Evolutionary conservation across 1,284 basidiomycete species (phyloP), one percentile per base, ranked within the genome.

Genomic region (Mycosarcoma mackinlayi): DNA sequence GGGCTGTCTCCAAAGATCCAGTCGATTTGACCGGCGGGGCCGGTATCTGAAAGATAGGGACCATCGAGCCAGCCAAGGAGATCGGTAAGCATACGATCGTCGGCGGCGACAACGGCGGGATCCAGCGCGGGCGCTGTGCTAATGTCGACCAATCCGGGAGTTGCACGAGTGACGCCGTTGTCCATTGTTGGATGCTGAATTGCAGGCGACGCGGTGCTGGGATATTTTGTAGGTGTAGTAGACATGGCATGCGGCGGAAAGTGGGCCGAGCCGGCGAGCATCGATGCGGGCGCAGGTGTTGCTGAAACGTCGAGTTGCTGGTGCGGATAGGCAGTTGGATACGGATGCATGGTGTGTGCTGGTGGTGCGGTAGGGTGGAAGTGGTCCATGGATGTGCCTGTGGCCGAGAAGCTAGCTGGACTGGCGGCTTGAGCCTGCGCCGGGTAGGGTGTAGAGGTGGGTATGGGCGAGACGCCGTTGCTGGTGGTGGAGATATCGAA

Each of bases 31-130:
- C 47, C 56, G 11, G 21, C 3, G 4, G 24, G 31, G 11, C 21
- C 4, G 16, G 11, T 2, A 11, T 51, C 33, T 14, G 14, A 2
- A n/a, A 30, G 23, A 6, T 21, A 10, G 6, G 48, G 44, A 0
- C 57, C 57, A 23, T 59, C 57, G 18, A 59, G 57, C 57, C 57
- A 59, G 3, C 47, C 49, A 6, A 59, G 30, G 6, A 59, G 28
- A 19, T 52, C 49, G 27, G 14, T n/a, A n/a, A 59, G 35, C 8
- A 18, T 47, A 3, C 37, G 57, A 10, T 59, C 31, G 30, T 39
- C 13, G 24, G 18, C 13, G 24, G 18, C 6, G 30, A 27, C 13
- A 6, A 23, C n/a, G 19, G 35, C 16, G 0, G 41, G 27, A 16
- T 39, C 16, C 18, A 41, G 27, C 3, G 21, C 3, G 5, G 28